Percentiles rank a stretch among this genome's conserved stretches.
These are phyloP conservation scores for Mucor circinelloides DNA, from an alignment of 371 early-diverging fungal genomes.

Conservation along the genomic window DNA sequence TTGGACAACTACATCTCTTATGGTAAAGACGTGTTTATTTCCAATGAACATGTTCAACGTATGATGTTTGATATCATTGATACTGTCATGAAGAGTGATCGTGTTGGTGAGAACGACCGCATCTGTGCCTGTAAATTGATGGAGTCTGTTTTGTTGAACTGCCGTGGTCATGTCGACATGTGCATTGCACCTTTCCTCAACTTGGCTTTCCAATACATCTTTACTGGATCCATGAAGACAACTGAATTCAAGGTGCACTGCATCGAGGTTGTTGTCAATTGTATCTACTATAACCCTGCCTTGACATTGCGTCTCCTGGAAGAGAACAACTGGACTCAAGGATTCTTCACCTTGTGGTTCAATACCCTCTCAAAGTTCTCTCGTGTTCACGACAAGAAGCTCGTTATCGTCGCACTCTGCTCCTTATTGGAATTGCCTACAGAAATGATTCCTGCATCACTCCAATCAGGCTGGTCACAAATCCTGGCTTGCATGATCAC, in stretches of 20 bases:
- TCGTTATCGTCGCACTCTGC: slow-evolving; percentile 80
- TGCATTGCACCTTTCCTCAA: slow-evolving; percentile 63
- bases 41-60: slow-evolving; percentile 62
- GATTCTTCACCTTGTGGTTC: slow-evolving; percentile 86
- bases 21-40: slow-evolving; percentile 72
- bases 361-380: slow-evolving; percentile 67
- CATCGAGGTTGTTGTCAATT: slow-evolving; percentile 75
- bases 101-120: slow-evolving; percentile 71
- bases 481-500: slow-evolving; percentile 65
- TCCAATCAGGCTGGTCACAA: slow-evolving; percentile 74
- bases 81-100: slow-evolving; percentile 72
- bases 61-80: slow-evolving; percentile 73
- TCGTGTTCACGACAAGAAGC: slow-evolving; percentile 92
- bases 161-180: slow-evolving; percentile 74
- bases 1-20: slow-evolving; percentile 88
- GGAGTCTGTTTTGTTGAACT: slow-evolving; percentile 79
- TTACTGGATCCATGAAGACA: slow-evolving; percentile 61
- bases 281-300: slow-evolving; percentile 82
- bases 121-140: slow-evolving; percentile 77
- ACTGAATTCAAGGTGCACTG: slow-evolving; percentile 59
- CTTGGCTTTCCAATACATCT: slow-evolving; percentile 68
- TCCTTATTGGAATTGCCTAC: slow-evolving; percentile 73
- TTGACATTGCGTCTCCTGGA: slow-evolving; percentile 78
- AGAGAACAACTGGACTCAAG: slow-evolving; percentile 71
- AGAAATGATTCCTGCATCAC: slow-evolving; percentile 68